Base-by-base conservation (phyloP, 805 yeast genomes). In the Spathaspora girioi region DNA sequence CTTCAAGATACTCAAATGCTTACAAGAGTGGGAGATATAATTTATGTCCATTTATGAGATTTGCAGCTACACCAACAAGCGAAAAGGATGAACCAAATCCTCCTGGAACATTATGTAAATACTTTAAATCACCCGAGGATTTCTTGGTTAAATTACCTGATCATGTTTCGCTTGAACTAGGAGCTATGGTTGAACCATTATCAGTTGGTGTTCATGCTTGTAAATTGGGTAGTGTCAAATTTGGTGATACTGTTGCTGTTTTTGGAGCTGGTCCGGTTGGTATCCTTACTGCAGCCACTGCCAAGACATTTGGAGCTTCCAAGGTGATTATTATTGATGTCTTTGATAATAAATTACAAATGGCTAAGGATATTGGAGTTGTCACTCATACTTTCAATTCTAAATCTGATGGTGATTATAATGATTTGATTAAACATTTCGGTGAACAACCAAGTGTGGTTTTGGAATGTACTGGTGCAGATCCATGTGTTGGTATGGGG, bases 251-350 rank as follows among this genome's bases (percentile, higher is more conserved):
- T 18, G 89, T 85, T 12, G 84, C 81, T 44, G 88, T 89, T 0
- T 85, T 86, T 54, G 97, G 96, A 48, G 96, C 96, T 29, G 97
- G 97, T 9, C 96, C 96, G 7, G 90, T 90, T 53, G 97, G 96
- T 18, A 68, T 89, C 46, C 73, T 89, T 52, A 77, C 83, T 50
- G 89, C 91, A 38, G 84, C 85, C 38, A 87, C 82, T 29, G 90
- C 89, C 20, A 79, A 75, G 55, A 86, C 89, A 5, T 86, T 81
- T 59, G 96, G 96, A 20, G 94, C 94, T 10, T 71, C 84, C 14
- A 75, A 79, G 11, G 84, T 89, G 41, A 71, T 86, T 50, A 81
- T 85, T 47, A 79, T 87, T 43, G 97, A 89, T 66, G 75, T 89
- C 47, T 76, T 83, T 56, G 88, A 86, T 56, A 69, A 73, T 47